Evolutionary conservation across 2,329 filamentous ascomycete species (phyloP).

Genomic region (Colletotrichum phormii): DNA sequence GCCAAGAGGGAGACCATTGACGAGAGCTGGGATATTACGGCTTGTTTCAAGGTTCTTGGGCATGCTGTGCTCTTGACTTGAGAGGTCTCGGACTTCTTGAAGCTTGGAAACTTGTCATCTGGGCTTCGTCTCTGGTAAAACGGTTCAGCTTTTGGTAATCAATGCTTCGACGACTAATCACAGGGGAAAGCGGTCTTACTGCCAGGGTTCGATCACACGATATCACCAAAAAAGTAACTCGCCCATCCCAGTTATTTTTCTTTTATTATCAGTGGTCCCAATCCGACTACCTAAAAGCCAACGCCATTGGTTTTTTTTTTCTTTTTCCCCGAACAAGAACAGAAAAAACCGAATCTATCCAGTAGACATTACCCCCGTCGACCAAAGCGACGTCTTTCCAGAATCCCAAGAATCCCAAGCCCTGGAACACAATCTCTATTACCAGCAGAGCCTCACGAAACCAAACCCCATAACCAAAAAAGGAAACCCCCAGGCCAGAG

Average conservation of each 20-base stretch:
- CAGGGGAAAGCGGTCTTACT: neutral
- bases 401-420: neutral
- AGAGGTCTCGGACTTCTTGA: neutral
- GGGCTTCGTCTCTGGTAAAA: neutral
- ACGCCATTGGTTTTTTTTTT: too few species aligned
- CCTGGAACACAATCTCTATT: slow-evolving; percentile 5
- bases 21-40: slow-evolving; percentile 57
- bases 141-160: neutral
- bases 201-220: neutral
- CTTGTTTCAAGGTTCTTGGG: slow-evolving; percentile 55
- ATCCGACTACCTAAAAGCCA: neutral
- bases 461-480: neutral
- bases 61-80: slow-evolving; percentile 53
- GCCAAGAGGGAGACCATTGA: slow-evolving; percentile 51
- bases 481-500: neutral
- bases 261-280: slow-evolving; percentile 2
- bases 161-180: neutral
- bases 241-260: neutral
- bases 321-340: neutral
- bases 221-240: neutral
- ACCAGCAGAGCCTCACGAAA: slow-evolving; percentile 16
- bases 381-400: neutral
- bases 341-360: slow-evolving; percentile 20
- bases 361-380: slow-evolving; percentile 33
- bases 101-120: too few species aligned